phyloP scores from a whole-genome alignment of 2,329 filamentous ascomycete genomes.

The Periconia digitata region DNA sequence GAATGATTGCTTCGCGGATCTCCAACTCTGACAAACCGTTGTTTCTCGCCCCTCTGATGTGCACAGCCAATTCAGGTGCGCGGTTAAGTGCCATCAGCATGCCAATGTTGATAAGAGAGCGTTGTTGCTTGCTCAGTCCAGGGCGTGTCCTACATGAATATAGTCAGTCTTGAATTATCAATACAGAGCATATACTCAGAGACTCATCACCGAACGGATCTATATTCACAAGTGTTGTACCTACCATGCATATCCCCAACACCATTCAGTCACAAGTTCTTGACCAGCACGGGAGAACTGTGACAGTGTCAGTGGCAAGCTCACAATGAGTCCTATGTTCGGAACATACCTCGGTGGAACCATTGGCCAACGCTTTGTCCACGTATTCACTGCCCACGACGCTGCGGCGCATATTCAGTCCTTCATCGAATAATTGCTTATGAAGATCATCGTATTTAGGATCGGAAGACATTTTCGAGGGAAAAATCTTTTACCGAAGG shows the following conservation, averaged over 20 bases:
- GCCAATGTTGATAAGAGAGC: constrained; percentile 64
- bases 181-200: too few species aligned
- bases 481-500: too few species aligned
- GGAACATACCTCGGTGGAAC: constrained; percentile 51
- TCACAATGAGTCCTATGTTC: too few species aligned
- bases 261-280: constrained; percentile 64
- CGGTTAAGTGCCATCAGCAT: constrained; percentile 66
- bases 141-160: constrained; percentile 51
- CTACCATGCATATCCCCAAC: constrained; percentile 65
- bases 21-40: constrained; percentile 65
- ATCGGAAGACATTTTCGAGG: constrained; percentile 41
- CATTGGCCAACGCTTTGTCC: constrained; percentile 57
- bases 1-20: constrained; percentile 61
- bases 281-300: constrained; percentile 62
- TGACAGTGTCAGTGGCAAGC: not conserved
- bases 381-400: constrained; percentile 66
- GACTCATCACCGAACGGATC: too few species aligned
- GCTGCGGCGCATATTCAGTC: constrained; percentile 60
- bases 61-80: constrained; percentile 60
- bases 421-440: constrained; percentile 62
- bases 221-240: too few species aligned
- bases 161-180: not conserved
- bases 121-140: constrained; percentile 62
- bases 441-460: constrained; percentile 48
- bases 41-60: constrained; percentile 64